Conservation (phyloP, 352 stramenopile species). For the Globisporangium radiosum region DNA sequence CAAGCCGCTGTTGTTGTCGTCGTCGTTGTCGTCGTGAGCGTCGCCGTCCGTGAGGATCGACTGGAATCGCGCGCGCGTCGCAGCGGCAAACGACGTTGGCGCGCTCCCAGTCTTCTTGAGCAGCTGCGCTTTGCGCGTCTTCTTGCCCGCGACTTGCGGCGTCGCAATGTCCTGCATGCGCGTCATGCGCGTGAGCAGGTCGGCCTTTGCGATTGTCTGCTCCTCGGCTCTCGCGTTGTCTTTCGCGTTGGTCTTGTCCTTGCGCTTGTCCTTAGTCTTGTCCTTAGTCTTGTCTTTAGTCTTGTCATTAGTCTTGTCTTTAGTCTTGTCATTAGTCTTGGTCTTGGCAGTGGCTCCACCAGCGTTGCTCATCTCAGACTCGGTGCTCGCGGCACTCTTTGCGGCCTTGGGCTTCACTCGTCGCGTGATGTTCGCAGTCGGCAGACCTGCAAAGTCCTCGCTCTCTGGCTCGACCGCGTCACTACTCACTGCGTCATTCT, state of each 20-base stretch:
- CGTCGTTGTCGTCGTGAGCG: neutral
- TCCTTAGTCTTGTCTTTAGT: constrained; percentile 3
- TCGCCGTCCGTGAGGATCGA: constrained; percentile 20
- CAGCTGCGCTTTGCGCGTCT: constrained; percentile 23
- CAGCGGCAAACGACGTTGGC: constrained; percentile 13
- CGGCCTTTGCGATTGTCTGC: constrained; percentile 37
- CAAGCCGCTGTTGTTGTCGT: constrained; percentile 6
- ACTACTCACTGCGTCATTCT: neutral
- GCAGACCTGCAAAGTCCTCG: constrained; percentile 9
- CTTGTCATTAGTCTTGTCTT: neutral
- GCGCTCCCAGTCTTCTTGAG: constrained; percentile 19
- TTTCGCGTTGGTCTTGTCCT: constrained; percentile 10
- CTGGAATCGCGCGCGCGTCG: constrained; percentile 43
- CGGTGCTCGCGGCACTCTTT: no score
- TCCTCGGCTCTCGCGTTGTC: constrained; percentile 25
- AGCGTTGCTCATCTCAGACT: no score
- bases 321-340: neutral
- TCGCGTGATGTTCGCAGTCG: constrained; percentile 13
- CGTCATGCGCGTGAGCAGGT: constrained; percentile 38
- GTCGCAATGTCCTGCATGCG: constrained; percentile 61
- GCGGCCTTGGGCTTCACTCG: constrained; percentile 7
- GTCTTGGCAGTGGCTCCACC: neutral
- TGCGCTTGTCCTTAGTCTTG: constrained; percentile 10
- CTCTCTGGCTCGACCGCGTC: constrained; percentile 3
- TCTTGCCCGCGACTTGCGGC: constrained; percentile 57